Evolutionary conservation across 148 eudicot genomes (phyloP), one percentile per base, ranked within the genome.

Genomic region (Agrostemma githago): DNA sequence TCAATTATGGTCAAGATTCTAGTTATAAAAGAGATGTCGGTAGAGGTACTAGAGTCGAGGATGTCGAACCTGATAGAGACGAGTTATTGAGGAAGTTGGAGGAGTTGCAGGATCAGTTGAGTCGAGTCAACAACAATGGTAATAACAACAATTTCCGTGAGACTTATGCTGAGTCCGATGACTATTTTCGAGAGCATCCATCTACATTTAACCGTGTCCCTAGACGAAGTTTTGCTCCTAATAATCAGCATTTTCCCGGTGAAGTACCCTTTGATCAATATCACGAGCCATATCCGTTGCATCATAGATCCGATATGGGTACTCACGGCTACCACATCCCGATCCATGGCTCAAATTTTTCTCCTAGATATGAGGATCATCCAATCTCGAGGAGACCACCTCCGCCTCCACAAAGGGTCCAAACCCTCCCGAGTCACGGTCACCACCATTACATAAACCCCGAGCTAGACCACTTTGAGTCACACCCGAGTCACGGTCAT

Each of bases 1-100:
- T 88, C 4, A 82, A 78, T 41, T 72, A 71, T 57, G 40, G 72
- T 63, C 19, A 54, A 16, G 80, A 71, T 46, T 76, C 74, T 75
- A 58, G 70, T 67, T 77, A 82, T 64, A 81, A 66, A 75, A 77
- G 74, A 77, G 81, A 69, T 41, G 70, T 65, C 15, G 21, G 78
- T 79, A 83, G 83, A 74, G 78, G 48, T 57, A 78, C 70, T 72
- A 80, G 85, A 77, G 81, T 77, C 72, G 91, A 83, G 69, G 71
- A 80, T 43, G 71, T 83, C 53, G 92, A 84, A 60, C 84, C 88
- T 68, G 88, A 92, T 44, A 77, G 86, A 57, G 90, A 84, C 59
- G 95, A 90, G 80, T 84, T 92, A 70, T 79, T 96, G 81, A 84
- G 82, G 78, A 89, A 89, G 80, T 82, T 96, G 79, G 95, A 96